Conservation (phyloP, 371 early-diverging fungal genomes). For the Apophysomyces elegans region DNA sequence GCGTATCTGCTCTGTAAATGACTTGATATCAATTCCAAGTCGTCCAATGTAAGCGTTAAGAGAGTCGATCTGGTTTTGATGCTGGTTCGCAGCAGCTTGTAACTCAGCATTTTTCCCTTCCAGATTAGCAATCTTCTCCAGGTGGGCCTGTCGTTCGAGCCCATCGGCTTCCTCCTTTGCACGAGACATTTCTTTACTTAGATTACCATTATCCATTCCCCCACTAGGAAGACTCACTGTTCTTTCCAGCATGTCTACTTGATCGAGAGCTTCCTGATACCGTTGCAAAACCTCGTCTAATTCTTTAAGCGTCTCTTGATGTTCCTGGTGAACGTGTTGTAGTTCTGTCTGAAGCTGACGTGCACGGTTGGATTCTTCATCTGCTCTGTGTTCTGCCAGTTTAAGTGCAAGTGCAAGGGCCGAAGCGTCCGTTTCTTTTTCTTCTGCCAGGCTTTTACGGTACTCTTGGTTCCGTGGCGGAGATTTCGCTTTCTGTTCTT, state of each 20-base stretch:
- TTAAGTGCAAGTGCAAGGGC: constrained; percentile 22
- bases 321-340: constrained; percentile 30
- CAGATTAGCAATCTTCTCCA: constrained; percentile 23
- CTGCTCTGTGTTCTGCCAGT: constrained; percentile 20
- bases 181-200: constrained; percentile 44
- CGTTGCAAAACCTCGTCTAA: constrained; percentile 40
- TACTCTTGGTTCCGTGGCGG: constrained; percentile 12
- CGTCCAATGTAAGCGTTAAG: not conserved
- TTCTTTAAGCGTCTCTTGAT: constrained; percentile 41
- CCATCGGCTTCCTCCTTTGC: constrained; percentile 36
- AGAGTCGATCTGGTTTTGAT: not conserved
- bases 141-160: constrained; percentile 19
- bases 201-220: constrained; percentile 15
- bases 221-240: not conserved
- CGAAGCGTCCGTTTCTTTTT: constrained; percentile 36
- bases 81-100: constrained; percentile 14
- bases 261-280: constrained; percentile 44
- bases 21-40: not conserved
- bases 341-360: constrained; percentile 26
- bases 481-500: constrained; percentile 11
- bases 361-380: constrained; percentile 25
- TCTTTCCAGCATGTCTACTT: constrained; percentile 21
- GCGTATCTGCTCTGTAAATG: not conserved
- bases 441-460: constrained; percentile 38
- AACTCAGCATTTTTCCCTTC: constrained; percentile 20